Evolutionary conservation across 192 early-diverging fungal species (phyloP), one percentile per base, ranked within the genome.

Genomic region (Phycomyces blakesleeanus): DNA sequence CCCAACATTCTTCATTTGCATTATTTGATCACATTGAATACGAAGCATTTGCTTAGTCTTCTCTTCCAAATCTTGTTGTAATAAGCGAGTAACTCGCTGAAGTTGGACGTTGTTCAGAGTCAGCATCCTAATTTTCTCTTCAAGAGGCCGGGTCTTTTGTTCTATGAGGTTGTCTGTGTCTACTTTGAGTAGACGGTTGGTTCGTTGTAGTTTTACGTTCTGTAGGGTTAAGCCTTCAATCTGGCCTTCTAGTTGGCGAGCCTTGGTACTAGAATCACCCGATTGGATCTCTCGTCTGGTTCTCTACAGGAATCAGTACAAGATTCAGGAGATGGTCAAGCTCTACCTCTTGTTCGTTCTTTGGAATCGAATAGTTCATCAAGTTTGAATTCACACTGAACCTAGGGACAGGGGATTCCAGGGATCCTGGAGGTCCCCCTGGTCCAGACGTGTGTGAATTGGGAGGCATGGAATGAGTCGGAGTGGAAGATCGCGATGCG

Each of bases 321-420:
- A 12, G 11, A 14, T 27, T 16, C 14, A 8, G 0, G 20, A 53
- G 22, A 22, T 29, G 41, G 15, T 49, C 18, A 25, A 26, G 16
- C 24, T 21, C 51, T 57, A 72, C 64, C 64, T 66, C 34, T 20
- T 49, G n/a, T 18, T 67, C 51, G 44, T 69, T 61, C 42, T 76
- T 66, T 14, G 74, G 74, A 59, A 76, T 76, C 39, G 74, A 76
- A 47, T 76, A 76, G 47, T 76, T 76, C 74, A 76, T 76, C 8
- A 76, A 52, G 59, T 76, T 71, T 12, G 68, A 70, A 53, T 76
- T 76, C 29, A 76, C 61, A 57, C 68, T 71, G 55, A 76, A 76
- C 52, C 74, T 38, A 11, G 67, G 41, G 15, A 44, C 25, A 20
- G 22, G 44, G 12, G 18, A n/a, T 18, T 47, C 44, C 2, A 18